A percentile compares a stretch with the other conserved stretches of the same genome.
phyloP scores from a whole-genome alignment of 169 alveolate species.

The Cryptosporidium muris region DNA sequence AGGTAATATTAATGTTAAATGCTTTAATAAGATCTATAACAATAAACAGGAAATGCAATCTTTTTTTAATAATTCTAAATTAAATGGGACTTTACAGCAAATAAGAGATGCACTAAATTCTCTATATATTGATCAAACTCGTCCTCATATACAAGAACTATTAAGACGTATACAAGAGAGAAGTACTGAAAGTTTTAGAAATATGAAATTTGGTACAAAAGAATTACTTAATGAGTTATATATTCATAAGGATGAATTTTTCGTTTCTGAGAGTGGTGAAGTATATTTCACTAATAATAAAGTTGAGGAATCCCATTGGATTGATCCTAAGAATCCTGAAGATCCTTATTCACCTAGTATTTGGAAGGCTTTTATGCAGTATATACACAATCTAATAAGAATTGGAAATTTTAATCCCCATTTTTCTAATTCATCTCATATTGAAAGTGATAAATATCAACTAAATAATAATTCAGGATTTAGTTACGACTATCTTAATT shows the following conservation, averaged over 20 bases:
- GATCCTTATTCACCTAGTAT: conserved; percentile 33
- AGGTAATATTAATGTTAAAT: too few species aligned
- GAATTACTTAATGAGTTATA: neutral
- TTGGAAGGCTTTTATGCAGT: conserved; percentile 27
- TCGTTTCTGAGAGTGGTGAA: conserved; percentile 5
- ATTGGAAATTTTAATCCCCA: neutral
- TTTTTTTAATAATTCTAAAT: too few species aligned
- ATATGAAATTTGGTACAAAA: neutral
- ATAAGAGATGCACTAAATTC: conserved; percentile 28
- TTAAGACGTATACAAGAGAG: conserved; percentile 12
- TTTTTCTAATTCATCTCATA: neutral
- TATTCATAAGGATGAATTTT: conserved; percentile 10
- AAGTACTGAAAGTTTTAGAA: neutral
- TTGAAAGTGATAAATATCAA: neutral
- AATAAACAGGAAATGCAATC: too few species aligned
- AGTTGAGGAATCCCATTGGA: conserved; percentile 25
- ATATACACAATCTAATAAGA: conserved; percentile 11
- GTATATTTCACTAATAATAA: conserved; percentile 4
- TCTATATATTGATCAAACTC: conserved; percentile 14
- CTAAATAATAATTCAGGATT: neutral
- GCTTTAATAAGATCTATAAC: too few species aligned
- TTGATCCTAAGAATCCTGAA: conserved; percentile 30
- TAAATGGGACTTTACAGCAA: neutral
- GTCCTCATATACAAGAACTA: conserved; percentile 28
- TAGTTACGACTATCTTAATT: too few species aligned